Evolutionary conservation across 108 stramenopile species (phyloP), one percentile per base, ranked within the genome.

Genomic region (Mediolabrus comicus): DNA sequence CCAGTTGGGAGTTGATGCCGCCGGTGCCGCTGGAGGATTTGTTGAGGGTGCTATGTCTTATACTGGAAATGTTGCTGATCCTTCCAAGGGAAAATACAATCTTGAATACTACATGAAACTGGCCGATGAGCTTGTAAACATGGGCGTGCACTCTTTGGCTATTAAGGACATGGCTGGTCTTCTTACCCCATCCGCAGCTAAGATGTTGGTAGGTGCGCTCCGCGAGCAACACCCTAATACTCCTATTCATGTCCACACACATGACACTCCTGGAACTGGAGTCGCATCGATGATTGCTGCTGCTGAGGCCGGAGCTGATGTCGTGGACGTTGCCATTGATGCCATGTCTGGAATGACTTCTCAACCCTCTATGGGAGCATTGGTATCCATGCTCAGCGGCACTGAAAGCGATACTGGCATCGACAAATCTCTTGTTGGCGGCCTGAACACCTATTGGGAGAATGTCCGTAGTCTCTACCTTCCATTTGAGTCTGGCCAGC

Each of bases 241-340:
- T 38, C 96, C 96, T 16, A 96, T 98, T 56, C 98, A 98, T 71
- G 91, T 98, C 12, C 98, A 98, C 82, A 97, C 98, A n/a, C 98
- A 98, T 71, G 96, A 97, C 76, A 97, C 98, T 9, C 92, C 97
- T 22, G 97, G 98, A 14, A 84, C 87, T 24, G 95, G 96, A 12
- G 95, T 97, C 26, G 95, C 98, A 19, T 93, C 95, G 34, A 96
- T 95, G 95, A 72, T 96, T 46, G 95, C 90, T 36, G 81, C 83
- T 28, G 94, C 94, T 4, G 62, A 90, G 62, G 92, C 93, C 49
- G 97, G 97, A 41, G 95, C 95, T 8, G 97, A 98, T 68, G 83
- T 92, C 34, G 94, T 98, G 5, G 97, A 98, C 80, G 84, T 62
- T 7, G 92, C 96, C 22, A 88, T 83, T 29, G 96, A 96, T 77